These are phyloP conservation scores for Cordyceps farinosa DNA, from an alignment of 2,329 filamentous ascomycete genomes.

Conservation along the genomic window DNA sequence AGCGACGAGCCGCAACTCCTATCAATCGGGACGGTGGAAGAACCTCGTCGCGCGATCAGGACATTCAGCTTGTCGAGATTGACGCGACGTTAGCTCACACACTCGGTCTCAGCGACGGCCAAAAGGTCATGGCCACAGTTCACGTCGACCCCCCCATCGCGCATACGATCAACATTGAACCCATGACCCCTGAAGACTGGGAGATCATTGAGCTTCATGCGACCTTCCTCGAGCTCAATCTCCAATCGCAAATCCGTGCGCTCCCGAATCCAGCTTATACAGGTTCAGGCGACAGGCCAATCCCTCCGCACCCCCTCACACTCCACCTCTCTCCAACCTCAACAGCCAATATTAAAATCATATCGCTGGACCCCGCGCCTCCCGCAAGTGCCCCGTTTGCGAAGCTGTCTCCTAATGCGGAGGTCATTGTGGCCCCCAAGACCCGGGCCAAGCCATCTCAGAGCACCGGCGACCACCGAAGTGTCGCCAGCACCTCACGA, in stretches of 20 bases:
- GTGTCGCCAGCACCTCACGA: constrained; percentile 73
- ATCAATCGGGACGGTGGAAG: constrained; percentile 67
- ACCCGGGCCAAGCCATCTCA: constrained; percentile 67
- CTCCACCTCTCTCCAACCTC: constrained; percentile 93
- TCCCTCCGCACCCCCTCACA: constrained; percentile 73
- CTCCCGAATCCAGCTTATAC: constrained; percentile 78
- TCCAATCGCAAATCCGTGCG: constrained; percentile 87
- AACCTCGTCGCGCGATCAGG: constrained; percentile 65
- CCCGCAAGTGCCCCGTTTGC: constrained; percentile 71
- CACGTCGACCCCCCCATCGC: constrained; percentile 88
- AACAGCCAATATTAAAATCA: constrained; percentile 84
- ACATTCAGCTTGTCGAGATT: constrained; percentile 75
- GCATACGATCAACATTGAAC: constrained; percentile 95
- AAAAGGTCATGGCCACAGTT: constrained; percentile 68
- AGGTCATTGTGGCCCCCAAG: constrained; percentile 96
- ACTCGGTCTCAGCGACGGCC: constrained; percentile 74
- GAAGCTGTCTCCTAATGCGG: constrained; percentile 89
- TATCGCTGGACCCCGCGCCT: constrained; percentile 74
- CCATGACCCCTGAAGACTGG: constrained; percentile 92
- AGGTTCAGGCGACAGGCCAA: constrained; percentile 45
- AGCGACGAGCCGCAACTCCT: constrained; percentile 70
- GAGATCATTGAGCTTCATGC: constrained; percentile 98
- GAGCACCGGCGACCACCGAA: constrained; percentile 69
- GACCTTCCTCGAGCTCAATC: constrained; percentile 89
- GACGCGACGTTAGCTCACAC: constrained; percentile 79